Evolutionary conservation across 495 filamentous ascomycete species (phyloP).

Genomic region (Aspergillus carlsbadensis): DNA sequence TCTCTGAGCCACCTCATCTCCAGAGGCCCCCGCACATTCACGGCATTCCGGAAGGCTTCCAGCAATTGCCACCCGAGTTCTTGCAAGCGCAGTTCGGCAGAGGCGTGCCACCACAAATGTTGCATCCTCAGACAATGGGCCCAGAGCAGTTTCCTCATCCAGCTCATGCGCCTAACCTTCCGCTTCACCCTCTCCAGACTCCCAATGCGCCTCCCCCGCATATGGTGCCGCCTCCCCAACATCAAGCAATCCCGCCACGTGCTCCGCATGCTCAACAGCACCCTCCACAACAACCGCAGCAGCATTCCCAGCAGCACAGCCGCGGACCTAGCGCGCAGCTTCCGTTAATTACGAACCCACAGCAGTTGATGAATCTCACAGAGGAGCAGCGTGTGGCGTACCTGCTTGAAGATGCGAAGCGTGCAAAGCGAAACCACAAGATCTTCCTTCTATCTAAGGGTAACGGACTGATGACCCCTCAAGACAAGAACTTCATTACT

Average conservation of each 20-base stretch:
- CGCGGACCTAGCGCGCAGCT: conserved; percentile 31
- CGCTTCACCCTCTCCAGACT: conserved; percentile 40
- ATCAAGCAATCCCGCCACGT: conserved; percentile 31
- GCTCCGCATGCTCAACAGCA: conserved; percentile 45
- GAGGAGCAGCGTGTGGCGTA: conserved; percentile 77
- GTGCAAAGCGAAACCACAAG: conserved; percentile 97
- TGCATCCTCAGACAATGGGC: conserved; percentile 47
- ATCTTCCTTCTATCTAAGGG: conserved; percentile 90
- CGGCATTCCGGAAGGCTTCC: conserved; percentile 39
- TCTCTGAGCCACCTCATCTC: conserved; percentile 32
- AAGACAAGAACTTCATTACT: conserved; percentile 99
- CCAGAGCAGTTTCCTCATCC: conserved; percentile 46
- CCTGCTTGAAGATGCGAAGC: conserved; percentile 85
- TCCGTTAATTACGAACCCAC: conserved; percentile 63
- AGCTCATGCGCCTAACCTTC: conserved; percentile 38
- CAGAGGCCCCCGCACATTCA: conserved; percentile 45
- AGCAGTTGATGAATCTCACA: conserved; percentile 74
- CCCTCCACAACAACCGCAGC: conserved; percentile 28
- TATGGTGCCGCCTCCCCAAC: conserved; percentile 32
- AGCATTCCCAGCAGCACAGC: conserved; percentile 21
- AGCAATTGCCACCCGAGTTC: conserved; percentile 42
- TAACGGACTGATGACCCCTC: conserved; percentile 97
- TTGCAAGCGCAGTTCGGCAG: conserved; percentile 54
- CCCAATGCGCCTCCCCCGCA: conserved; percentile 38
- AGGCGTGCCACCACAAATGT: conserved; percentile 44